These are phyloP conservation scores for Suhomyces emberorum DNA, from an alignment of 805 yeast genomes.

Conservation along the genomic window DNA sequence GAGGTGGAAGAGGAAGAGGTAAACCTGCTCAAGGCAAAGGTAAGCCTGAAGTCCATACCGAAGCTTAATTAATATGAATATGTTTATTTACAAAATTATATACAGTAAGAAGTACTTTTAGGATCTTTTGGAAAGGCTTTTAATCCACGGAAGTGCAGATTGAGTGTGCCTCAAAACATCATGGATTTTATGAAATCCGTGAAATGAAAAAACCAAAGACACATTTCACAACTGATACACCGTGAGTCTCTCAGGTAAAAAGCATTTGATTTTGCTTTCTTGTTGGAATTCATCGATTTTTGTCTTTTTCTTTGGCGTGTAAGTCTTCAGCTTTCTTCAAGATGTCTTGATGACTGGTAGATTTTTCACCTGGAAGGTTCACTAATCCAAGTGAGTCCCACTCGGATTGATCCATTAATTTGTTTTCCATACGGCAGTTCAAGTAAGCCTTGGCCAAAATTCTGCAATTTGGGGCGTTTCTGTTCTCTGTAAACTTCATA, in stretches of 20 bases:
- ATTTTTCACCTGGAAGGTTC: slow-evolving; percentile 37
- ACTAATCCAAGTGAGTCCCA: slow-evolving; percentile 45
- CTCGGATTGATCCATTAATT: slow-evolving; percentile 39
- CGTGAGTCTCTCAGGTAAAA: too few relatives aligned
- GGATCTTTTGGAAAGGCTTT: not conserved
- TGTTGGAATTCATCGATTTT: too few relatives aligned
- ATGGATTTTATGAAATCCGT: too few relatives aligned
- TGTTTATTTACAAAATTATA: not conserved
- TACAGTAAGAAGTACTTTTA: too few relatives aligned
- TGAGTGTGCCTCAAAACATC: too few relatives aligned
- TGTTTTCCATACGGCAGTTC: slow-evolving; percentile 83
- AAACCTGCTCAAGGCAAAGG: slow-evolving; percentile 6
- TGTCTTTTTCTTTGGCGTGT: too few relatives aligned
- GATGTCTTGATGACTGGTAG: slow-evolving; percentile 2
- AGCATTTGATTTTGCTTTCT: too few relatives aligned
- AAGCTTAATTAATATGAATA: not conserved
- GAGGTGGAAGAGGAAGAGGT: slow-evolving; percentile 8
- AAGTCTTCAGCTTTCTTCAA: slow-evolving; percentile 1
- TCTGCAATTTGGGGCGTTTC: slow-evolving; percentile 90
- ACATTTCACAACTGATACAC: too few relatives aligned
- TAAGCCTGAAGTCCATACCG: not conserved
- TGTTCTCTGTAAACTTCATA: slow-evolving; percentile 70
- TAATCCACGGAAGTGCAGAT: too few relatives aligned
- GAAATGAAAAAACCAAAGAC: too few relatives aligned
- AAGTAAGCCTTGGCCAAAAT: slow-evolving; percentile 77